phyloP scores from a whole-genome alignment of 176 grass and related monocot species.

The Oryza punctata region DNA sequence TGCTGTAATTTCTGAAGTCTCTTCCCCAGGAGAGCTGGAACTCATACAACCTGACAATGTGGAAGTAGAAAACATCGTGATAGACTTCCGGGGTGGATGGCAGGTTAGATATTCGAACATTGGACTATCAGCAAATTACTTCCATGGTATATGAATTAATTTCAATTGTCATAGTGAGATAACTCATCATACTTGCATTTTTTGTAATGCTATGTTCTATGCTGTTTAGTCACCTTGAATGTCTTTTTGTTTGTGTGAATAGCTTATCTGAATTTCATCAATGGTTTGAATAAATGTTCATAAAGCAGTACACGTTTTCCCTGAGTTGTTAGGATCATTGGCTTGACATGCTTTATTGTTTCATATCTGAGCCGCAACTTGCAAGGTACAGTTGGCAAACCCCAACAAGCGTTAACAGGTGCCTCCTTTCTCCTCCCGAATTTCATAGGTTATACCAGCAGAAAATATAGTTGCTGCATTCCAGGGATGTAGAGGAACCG shows the following conservation, averaged over 20 bases:
- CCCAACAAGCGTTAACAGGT: conserved; percentile 14
- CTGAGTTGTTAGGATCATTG: not conserved
- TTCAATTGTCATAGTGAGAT: not conserved
- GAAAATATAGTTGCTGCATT: conserved; percentile 95
- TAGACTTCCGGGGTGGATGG: conserved; percentile 78
- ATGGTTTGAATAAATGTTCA: not conserved
- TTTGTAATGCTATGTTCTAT: not conserved
- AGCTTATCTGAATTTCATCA: not conserved
- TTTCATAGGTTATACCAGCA: conserved; percentile 86
- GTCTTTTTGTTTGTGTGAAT: not conserved
- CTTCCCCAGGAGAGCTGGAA: conserved; percentile 69
- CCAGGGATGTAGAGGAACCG: conserved; percentile 64
- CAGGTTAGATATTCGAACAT: conserved; percentile 54
- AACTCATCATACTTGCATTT: not conserved
- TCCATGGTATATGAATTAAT: not conserved
- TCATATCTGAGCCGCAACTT: conserved; percentile 1
- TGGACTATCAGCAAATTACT: not conserved
- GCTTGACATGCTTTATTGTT: not conserved
- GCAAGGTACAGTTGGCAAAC: not conserved
- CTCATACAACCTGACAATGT: conserved; percentile 57
- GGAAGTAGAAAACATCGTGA: conserved; percentile 58
- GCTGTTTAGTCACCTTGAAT: not conserved
- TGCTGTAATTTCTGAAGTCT: conserved; percentile 62
- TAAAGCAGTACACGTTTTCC: not conserved
- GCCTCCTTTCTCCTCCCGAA: conserved; percentile 24